Evolutionary conservation across 2,329 filamentous ascomycete species (phyloP).

Genomic region (Aspergillus novofumigatus): DNA sequence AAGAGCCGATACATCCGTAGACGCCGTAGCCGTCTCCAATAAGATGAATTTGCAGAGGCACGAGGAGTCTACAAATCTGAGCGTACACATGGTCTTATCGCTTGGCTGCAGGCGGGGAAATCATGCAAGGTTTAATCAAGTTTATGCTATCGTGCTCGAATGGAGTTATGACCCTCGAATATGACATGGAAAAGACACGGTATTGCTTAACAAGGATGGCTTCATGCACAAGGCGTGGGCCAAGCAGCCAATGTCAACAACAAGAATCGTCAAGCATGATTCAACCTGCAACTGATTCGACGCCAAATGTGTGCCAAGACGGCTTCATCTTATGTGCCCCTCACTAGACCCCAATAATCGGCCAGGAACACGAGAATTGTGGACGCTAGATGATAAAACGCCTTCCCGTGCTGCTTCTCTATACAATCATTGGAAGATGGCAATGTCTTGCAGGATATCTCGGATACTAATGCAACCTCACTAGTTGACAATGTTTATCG

Average conservation of each 20-base stretch:
- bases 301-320: not conserved
- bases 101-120: not conserved
- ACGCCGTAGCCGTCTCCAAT: not conserved
- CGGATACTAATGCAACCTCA: not conserved
- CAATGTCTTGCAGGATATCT: not conserved
- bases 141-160: not conserved
- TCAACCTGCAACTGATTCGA: too few species aligned
- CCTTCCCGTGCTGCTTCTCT: not conserved
- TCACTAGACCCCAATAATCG: not conserved
- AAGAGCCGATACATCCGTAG: not conserved
- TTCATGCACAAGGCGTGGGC: not conserved
- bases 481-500: too few species aligned
- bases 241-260: not conserved
- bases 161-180: not conserved
- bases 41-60: not conserved
- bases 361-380: not conserved
- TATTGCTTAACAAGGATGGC: not conserved
- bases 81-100: not conserved
- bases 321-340: not conserved
- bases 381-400: too few species aligned
- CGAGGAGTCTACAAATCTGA: not conserved
- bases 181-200: too few species aligned
- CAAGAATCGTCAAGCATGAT: not conserved
- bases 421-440: not conserved
- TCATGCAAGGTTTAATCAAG: not conserved